Evolutionary conservation across 306 rosid species (phyloP).

Genomic region (Hippophae rhamnoides): DNA sequence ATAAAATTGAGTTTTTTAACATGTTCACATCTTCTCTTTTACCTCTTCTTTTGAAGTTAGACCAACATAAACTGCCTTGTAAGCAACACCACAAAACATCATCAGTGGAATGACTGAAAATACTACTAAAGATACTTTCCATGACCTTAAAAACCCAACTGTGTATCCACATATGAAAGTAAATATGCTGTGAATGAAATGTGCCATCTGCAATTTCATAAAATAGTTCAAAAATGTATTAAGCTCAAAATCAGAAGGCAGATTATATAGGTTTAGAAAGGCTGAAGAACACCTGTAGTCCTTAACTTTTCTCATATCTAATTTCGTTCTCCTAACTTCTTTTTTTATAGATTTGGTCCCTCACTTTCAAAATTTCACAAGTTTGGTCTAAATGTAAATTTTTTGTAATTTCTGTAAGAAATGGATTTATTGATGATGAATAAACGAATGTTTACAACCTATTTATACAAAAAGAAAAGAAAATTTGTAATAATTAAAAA

Average conservation of each 20-base stretch:
- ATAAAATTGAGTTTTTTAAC: not conserved
- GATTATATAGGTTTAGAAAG: too few species aligned
- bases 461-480: too few species aligned
- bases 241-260: not conserved
- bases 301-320: too few species aligned
- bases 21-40: constrained; percentile 13
- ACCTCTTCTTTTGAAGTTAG: constrained; percentile 78
- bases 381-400: too few species aligned
- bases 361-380: too few species aligned
- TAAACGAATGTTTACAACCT: too few species aligned
- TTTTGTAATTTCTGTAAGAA: too few species aligned
- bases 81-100: constrained; percentile 71
- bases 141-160: constrained; percentile 70
- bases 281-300: too few species aligned
- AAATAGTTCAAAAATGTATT: not conserved
- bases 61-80: constrained; percentile 80
- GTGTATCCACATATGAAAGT: constrained; percentile 76
- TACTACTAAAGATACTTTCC: constrained; percentile 71
- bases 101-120: constrained; percentile 74
- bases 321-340: too few species aligned
- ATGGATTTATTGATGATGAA: too few species aligned
- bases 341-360: too few species aligned
- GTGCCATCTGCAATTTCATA: constrained; percentile 68
- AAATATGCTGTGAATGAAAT: constrained; percentile 58
- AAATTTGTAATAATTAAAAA: too few species aligned